Evolutionary conservation across 768 basidiomycete species (phyloP).

Genomic region (Russula griseocarnosa): DNA sequence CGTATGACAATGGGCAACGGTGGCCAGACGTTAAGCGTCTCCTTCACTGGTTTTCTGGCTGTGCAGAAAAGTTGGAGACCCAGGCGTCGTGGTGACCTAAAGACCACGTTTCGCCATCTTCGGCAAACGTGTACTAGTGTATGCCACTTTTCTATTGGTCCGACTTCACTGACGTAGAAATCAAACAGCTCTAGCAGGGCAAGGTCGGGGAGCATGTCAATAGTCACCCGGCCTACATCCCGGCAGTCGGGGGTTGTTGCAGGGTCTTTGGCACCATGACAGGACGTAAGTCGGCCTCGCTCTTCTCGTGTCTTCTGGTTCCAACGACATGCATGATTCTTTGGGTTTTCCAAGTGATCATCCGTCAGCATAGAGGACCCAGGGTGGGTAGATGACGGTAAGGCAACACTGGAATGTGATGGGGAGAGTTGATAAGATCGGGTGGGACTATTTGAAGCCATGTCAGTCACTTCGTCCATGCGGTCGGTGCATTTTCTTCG

Average conservation of each 20-base stretch:
- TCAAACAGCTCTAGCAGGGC: not conserved
- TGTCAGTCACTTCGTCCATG: not conserved
- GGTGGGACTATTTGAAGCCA: not conserved
- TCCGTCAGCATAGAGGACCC: not conserved
- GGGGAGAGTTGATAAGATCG: not conserved
- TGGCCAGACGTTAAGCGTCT: not conserved
- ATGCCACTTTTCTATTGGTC: not conserved
- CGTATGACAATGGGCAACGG: not conserved
- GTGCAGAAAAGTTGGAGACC: not conserved
- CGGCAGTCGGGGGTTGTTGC: not conserved
- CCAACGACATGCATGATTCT: not conserved
- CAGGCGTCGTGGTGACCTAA: not conserved
- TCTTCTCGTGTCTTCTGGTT: not conserved
- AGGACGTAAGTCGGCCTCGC: not conserved
- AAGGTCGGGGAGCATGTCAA: not conserved
- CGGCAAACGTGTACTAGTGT: not conserved
- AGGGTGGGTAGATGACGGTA: not conserved
- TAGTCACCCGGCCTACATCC: not conserved
- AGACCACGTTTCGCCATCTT: not conserved
- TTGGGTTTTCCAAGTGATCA: not conserved
- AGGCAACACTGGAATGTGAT: not conserved
- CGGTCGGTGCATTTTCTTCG: too few species aligned
- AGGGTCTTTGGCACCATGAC: not conserved
- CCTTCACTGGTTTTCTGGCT: not conserved
- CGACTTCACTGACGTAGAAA: not conserved